A percentile compares a stretch with the other conserved stretches of the same genome.
phyloP scores from a whole-genome alignment of 768 basidiomycete genomes.

The Piloderma croceum region DNA sequence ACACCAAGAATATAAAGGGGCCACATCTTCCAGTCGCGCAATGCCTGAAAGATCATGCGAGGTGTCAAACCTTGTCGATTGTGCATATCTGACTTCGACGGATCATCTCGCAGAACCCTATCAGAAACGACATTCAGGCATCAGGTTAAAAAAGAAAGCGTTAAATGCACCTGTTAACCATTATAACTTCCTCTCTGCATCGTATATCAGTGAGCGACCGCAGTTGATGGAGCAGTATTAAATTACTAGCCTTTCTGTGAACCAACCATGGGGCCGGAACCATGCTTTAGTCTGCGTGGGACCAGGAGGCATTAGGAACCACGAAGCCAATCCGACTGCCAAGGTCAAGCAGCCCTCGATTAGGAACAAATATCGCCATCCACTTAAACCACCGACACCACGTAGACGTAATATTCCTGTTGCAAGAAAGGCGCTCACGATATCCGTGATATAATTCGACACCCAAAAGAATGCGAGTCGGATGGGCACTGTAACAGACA shows the following conservation, averaged over 20 bases:
- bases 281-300: conserved; percentile 61
- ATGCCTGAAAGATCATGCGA: conserved; percentile 43
- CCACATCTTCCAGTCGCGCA: conserved; percentile 61
- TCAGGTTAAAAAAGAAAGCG: background rate
- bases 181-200: conserved; percentile 53
- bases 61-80: conserved; percentile 58
- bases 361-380: conserved; percentile 57
- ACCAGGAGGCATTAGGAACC: conserved; percentile 54
- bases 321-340: conserved; percentile 44
- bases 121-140: background rate
- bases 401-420: conserved; percentile 54
- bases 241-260: conserved; percentile 44
- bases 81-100: conserved; percentile 64
- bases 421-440: conserved; percentile 58
- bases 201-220: background rate
- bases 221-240: background rate
- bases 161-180: conserved; percentile 44
- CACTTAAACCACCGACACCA: conserved; percentile 46
- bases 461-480: conserved; percentile 70
- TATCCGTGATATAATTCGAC: conserved; percentile 48
- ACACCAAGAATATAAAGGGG: conserved; percentile 57
- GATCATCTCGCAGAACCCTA: conserved; percentile 57
- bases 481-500: conserved; percentile 41
- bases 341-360: conserved; percentile 49
- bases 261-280: conserved; percentile 62